Conservation (phyloP, 768 basidiomycete species). For the Auricularia sp. region DNA sequence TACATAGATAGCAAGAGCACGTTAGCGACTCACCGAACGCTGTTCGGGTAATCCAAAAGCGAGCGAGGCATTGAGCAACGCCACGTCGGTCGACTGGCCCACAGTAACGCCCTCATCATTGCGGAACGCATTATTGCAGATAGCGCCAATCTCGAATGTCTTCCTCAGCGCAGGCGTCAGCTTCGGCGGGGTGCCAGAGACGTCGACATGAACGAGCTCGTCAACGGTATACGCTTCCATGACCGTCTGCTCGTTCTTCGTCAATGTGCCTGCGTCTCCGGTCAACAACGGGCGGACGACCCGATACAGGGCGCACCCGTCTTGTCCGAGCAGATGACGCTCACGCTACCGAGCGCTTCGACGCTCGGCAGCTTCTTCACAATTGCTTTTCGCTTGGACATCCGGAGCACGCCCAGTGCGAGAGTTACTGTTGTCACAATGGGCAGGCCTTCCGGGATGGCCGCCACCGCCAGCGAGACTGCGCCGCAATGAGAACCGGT, state of each 20-base stretch:
- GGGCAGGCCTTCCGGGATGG: conserved; percentile 92
- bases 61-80: conserved; percentile 69
- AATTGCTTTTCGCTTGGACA: conserved; percentile 92
- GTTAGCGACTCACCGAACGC: conserved; percentile 49
- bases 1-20: background rate
- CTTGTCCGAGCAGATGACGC: conserved; percentile 97
- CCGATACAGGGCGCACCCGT: conserved; percentile 46
- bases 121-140: conserved; percentile 83
- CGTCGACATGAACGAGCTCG: conserved; percentile 62
- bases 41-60: conserved; percentile 60
- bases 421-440: conserved; percentile 97
- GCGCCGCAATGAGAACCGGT: conserved; percentile 6
- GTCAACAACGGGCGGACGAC: background rate
- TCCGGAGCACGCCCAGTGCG: conserved; percentile 85
- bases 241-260: conserved; percentile 93
- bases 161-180: conserved; percentile 62
- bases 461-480: conserved; percentile 98
- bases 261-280: conserved; percentile 58
- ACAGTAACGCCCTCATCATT: conserved; percentile 66
- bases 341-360: conserved; percentile 86
- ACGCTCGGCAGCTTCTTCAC: conserved; percentile 96
- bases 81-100: conserved; percentile 91
- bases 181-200: conserved; percentile 30
- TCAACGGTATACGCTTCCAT: conserved; percentile 83
- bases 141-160: conserved; percentile 68